These are phyloP conservation scores for Phytophthora agathidicida DNA, from an alignment of 352 stramenopile species.

Conservation along the genomic window DNA sequence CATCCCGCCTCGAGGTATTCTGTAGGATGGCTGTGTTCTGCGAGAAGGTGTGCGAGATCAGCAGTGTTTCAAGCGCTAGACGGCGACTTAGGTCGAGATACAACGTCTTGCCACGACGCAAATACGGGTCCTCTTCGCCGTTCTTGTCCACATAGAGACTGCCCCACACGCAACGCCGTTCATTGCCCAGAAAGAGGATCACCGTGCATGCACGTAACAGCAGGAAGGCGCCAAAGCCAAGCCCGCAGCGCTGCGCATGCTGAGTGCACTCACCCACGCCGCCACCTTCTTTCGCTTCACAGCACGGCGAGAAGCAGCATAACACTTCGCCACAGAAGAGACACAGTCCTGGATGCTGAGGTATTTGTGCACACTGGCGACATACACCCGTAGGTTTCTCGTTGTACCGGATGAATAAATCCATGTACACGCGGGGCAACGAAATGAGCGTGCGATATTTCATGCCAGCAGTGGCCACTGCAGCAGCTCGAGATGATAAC, in stretches of 20 bases:
- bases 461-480: conserved; percentile 8
- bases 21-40: conserved; percentile 81
- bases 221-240: conserved; percentile 69
- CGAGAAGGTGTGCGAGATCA: conserved; percentile 77
- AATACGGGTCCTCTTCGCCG: conserved; percentile 82
- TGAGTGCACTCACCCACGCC: conserved; percentile 78
- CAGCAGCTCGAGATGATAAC: conserved; percentile 29
- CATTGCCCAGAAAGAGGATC: conserved; percentile 83
- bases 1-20: conserved; percentile 78
- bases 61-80: conserved; percentile 64
- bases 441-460: conserved; percentile 42
- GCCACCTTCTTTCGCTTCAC: conserved; percentile 50
- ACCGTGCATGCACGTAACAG: conserved; percentile 81
- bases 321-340: conserved; percentile 76
- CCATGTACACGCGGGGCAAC: conserved; percentile 80
- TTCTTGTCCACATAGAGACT: conserved; percentile 89
- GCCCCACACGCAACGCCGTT: conserved; percentile 81
- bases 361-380: conserved; percentile 58
- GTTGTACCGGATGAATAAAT: conserved; percentile 83
- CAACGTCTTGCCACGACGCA: conserved; percentile 77
- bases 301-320: conserved; percentile 82
- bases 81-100: conserved; percentile 65
- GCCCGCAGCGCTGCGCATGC: conserved; percentile 68
- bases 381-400: conserved; percentile 65
- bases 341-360: conserved; percentile 77